phyloP scores from a whole-genome alignment of 2,329 filamentous ascomycete genomes.

The Coleophoma eucalyptorum region DNA sequence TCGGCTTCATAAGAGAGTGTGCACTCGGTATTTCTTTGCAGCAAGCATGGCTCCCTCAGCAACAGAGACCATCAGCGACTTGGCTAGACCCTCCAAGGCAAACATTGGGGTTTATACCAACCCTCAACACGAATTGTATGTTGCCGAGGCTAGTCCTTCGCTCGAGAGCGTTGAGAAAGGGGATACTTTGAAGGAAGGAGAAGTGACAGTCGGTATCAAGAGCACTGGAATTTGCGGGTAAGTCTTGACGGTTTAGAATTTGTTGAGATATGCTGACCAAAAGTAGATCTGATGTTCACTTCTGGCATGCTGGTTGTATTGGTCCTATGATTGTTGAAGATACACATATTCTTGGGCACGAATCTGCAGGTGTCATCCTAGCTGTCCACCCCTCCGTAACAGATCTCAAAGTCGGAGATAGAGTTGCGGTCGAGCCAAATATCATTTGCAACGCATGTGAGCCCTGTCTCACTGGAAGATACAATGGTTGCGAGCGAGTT shows the following conservation, averaged over 20 bases:
- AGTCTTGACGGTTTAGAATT: too few species aligned
- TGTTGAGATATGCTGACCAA: too few species aligned
- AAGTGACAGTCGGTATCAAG: conserved; percentile 85
- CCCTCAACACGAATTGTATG: conserved; percentile 86
- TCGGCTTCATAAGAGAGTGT: too few species aligned
- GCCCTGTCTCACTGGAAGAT: conserved; percentile 85
- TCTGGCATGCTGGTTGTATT: conserved; percentile 94
- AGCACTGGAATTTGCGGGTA: conserved; percentile 96
- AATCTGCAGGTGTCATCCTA: conserved; percentile 81
- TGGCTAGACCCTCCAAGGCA: conserved; percentile 58
- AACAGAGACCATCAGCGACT: conserved; percentile 11
- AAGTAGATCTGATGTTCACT: conserved; percentile 68
- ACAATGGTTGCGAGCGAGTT: conserved; percentile 90
- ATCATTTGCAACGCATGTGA: conserved; percentile 89
- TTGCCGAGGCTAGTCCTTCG: conserved; percentile 72
- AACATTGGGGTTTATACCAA: conserved; percentile 98
- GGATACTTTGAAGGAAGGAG: conserved; percentile 67
- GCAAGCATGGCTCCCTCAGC: conserved; percentile 21
- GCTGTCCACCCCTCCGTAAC: conserved; percentile 79
- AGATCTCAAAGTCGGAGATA: conserved; percentile 76
- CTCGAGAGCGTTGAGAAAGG: conserved; percentile 70
- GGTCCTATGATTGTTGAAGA: conserved; percentile 90
- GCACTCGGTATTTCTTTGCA: neutral
- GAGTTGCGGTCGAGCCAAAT: conserved; percentile 91
- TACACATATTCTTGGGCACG: conserved; percentile 91